A percentile compares a stretch with the other conserved stretches of the same genome.
Evolutionary conservation across 2,329 filamentous ascomycete species (phyloP).

Genomic region (Lachnellula occidentalis): DNA sequence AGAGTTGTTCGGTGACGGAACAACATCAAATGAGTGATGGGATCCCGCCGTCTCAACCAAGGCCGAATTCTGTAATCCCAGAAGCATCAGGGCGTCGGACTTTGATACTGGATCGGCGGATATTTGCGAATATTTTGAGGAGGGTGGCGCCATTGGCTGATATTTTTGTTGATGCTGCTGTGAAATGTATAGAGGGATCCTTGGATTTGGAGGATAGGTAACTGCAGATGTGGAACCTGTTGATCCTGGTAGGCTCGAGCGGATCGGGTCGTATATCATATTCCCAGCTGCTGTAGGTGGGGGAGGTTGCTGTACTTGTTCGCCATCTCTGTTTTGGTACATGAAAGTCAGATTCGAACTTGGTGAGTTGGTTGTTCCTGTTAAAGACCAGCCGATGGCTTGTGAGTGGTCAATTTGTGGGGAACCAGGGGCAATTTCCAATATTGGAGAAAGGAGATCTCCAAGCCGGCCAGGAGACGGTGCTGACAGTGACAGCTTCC

Average conservation of each 20-base stretch:
- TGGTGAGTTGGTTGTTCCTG: constrained; percentile 79
- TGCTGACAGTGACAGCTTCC: constrained; percentile 20
- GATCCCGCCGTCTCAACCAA: constrained; percentile 18
- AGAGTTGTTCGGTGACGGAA: constrained; percentile 9
- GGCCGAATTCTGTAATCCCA: constrained; percentile 43
- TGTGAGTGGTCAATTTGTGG: constrained; percentile 37
- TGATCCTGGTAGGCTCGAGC: constrained; percentile 48
- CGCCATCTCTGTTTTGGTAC: constrained; percentile 41
- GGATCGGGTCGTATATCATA: constrained; percentile 56
- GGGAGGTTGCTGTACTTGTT: constrained; percentile 9
- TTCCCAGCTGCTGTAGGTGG: constrained; percentile 44
- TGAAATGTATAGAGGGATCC: constrained; percentile 35
- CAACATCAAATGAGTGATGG: constrained; percentile 13
- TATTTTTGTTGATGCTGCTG: constrained; percentile 31
- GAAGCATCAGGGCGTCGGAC: constrained; percentile 41
- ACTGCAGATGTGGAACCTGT: constrained; percentile 43
- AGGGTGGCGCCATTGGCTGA: constrained; percentile 27
- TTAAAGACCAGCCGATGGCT: constrained; percentile 81
- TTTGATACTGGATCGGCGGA: constrained; percentile 34
- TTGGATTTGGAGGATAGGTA: constrained; percentile 11
- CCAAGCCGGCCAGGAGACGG: constrained; percentile 17
- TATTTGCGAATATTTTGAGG: constrained; percentile 31
- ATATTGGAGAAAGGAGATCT: constrained; percentile 38
- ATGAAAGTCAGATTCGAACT: constrained; percentile 78
- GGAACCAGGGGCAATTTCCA: constrained; percentile 45